Conservation (phyloP, 2,329 filamentous ascomycete species). For the Sporothrix brunneoviolacea region DNA sequence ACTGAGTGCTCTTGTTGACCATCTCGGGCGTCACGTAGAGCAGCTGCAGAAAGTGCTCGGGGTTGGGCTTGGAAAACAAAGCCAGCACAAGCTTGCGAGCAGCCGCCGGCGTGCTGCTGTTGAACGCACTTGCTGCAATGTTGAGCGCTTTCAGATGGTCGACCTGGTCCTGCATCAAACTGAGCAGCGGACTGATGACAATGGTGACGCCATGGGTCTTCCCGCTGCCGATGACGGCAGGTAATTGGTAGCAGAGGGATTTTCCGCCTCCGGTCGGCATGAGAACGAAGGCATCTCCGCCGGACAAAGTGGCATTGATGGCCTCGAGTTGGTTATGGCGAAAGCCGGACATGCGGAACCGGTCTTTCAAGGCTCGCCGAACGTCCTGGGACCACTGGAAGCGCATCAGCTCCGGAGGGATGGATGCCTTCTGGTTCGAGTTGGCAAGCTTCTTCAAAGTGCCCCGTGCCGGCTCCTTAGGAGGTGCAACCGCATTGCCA, state of each 20-base stretch:
- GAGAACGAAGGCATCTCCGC: slow-evolving; percentile 86
- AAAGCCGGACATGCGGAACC: slow-evolving; percentile 81
- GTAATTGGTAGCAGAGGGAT: slow-evolving; percentile 92
- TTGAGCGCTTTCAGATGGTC: slow-evolving; percentile 67
- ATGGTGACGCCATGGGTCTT: slow-evolving; percentile 81
- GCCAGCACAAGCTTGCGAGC: slow-evolving; percentile 62
- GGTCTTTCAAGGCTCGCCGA: slow-evolving; percentile 68
- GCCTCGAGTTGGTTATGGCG: slow-evolving; percentile 88
- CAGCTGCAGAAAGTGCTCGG: slow-evolving; percentile 73
- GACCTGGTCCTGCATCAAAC: slow-evolving; percentile 96
- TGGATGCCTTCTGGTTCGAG: slow-evolving; percentile 23
- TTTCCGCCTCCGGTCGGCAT: slow-evolving; percentile 99
- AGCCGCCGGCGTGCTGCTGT: slow-evolving; percentile 61
- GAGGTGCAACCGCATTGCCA: slow-evolving; percentile 34
- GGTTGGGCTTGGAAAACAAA: slow-evolving; percentile 53
- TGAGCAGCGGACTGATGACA: slow-evolving; percentile 89
- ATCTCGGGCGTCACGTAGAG: slow-evolving; percentile 97
- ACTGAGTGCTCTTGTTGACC: slow-evolving; percentile 71
- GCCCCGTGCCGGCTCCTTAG: slow-evolving; percentile 32
- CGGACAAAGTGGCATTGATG: slow-evolving; percentile 84
- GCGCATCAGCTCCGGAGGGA: slow-evolving; percentile 51
- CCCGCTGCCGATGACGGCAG: slow-evolving; percentile 74
- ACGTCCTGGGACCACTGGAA: slow-evolving; percentile 84
- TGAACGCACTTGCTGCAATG: slow-evolving; percentile 76
- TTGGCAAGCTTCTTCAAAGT: slow-evolving; percentile 25